Conservation (phyloP, 179 eudicot species). For the Patellifolia procumbens region DNA sequence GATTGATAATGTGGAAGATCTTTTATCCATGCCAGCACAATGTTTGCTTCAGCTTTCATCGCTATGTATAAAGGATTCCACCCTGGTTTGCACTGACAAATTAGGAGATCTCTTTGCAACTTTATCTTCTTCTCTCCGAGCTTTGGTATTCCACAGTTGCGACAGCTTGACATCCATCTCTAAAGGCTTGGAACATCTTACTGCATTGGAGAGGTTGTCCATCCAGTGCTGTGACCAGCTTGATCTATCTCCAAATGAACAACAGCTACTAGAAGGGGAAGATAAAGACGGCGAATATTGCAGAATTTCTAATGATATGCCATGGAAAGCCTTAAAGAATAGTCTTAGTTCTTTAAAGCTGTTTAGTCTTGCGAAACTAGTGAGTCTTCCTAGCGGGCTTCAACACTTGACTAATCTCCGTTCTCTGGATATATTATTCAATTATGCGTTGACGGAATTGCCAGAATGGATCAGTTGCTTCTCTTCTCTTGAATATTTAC, state of each 20-base stretch:
- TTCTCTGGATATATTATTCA: too few species aligned
- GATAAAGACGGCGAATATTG: too few species aligned
- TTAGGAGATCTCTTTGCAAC: constrained; percentile 19
- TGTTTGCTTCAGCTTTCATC: constrained; percentile 21
- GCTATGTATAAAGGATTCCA: not conserved
- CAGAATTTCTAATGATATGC: too few species aligned
- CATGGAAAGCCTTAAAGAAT: constrained; percentile 25
- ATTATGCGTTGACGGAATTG: too few species aligned
- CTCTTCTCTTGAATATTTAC: too few species aligned
- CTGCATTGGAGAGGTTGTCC: not conserved
- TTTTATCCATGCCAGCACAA: constrained; percentile 19
- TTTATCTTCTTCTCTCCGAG: constrained; percentile 15
- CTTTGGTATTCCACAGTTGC: not conserved
- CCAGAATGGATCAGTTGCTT: too few species aligned
- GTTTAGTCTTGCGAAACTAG: too few species aligned
- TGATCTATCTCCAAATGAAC: not conserved
- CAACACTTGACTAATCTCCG: too few species aligned
- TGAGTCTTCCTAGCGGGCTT: too few species aligned
- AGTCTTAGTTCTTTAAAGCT: constrained; percentile 6
- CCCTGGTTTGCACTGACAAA: constrained; percentile 1
- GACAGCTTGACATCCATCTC: not conserved
- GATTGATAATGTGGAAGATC: too few species aligned
- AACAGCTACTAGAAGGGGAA: too few species aligned
- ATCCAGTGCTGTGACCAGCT: not conserved
- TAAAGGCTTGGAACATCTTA: not conserved